Base-by-base conservation (phyloP, 768 basidiomycete genomes). In the Mycena latifolia region DNA sequence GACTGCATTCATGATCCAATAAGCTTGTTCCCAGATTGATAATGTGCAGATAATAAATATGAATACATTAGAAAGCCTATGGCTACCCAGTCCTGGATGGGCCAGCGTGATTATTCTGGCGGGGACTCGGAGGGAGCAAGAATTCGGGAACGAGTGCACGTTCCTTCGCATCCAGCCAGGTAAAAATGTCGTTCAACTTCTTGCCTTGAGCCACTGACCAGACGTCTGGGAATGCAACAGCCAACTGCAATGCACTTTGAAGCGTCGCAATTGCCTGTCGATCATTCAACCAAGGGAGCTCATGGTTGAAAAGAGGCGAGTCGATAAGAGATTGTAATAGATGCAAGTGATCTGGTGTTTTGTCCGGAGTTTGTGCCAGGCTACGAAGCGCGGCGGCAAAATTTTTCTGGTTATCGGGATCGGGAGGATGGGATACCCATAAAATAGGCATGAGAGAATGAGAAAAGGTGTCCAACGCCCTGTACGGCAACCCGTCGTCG, bases 211-310 rank as follows among this genome's bases (percentile, higher is more conserved):
- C 8, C 45, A 25, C 29, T 28, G 41, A 33, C n/a, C 41, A 39
- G 20, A 27, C 33, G 22, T 43, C 56, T 18, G 22, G n/a, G 7
- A 61, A 56, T 45, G 50, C 43, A 24, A 63, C 31, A 20, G 35
- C 31, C 22, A 37, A 43, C 35, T 51, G 57, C n/a, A 66, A 9
- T 15, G 55, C 58, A 8, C 18, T 33, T 31, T 54, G 50, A 7
- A 61, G 29, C 24, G 33, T 51, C 22, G 22, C 12, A 9, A 63
- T 15, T 11, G 69, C 47, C 17, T 46, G 10, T 6, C 41, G 24
- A 52, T 70, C 65, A 37, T 59, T 37, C 48, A 70, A 37, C 69
- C 69, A 70, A 22, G 69, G 69, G 6, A 70, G 58, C 11, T 22
- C 58, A 0, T 66, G 65, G 15, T 46, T 63, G 43, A 70, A 70